Conservation (phyloP, 371 early-diverging fungal genomes). For the Mortierella sp. region DNA sequence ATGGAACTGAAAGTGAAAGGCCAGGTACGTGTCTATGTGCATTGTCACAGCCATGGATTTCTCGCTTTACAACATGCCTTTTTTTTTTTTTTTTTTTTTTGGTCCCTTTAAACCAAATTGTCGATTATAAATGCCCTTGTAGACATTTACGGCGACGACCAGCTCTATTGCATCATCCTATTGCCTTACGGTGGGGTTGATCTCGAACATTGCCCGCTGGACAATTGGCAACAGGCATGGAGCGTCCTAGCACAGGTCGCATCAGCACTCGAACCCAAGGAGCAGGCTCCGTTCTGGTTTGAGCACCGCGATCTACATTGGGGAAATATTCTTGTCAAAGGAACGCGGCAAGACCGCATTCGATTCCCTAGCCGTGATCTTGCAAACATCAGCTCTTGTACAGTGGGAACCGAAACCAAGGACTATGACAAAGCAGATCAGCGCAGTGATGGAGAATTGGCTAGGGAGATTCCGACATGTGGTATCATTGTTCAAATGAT, state of each 20-base stretch:
- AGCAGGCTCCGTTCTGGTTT: slow-evolving; percentile 66
- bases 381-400: background rate
- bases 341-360: slow-evolving; percentile 23
- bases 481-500: slow-evolving; percentile 74
- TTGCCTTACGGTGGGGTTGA: slow-evolving; percentile 78
- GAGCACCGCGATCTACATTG: slow-evolving; percentile 92
- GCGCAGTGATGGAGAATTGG: background rate
- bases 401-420: background rate
- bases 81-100: background rate
- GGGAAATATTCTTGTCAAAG: slow-evolving; percentile 87
- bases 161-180: slow-evolving; percentile 77
- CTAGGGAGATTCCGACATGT: slow-evolving; percentile 48
- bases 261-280: slow-evolving; percentile 68
- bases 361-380: slow-evolving; percentile 19
- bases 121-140: background rate
- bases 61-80: too few species aligned
- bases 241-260: slow-evolving; percentile 67
- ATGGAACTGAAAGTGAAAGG: slow-evolving; percentile 71
- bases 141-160: slow-evolving; percentile 56
- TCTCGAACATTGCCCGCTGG: slow-evolving; percentile 64
- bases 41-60: background rate
- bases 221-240: slow-evolving; percentile 66
- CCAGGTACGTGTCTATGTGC: slow-evolving; percentile 55
- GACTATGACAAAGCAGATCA: background rate
- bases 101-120: background rate